Percentiles rank a stretch among this genome's conserved stretches.
These are phyloP conservation scores for Venturia carpophila DNA, from an alignment of 2,329 filamentous ascomycete species.

Conservation along the genomic window DNA sequence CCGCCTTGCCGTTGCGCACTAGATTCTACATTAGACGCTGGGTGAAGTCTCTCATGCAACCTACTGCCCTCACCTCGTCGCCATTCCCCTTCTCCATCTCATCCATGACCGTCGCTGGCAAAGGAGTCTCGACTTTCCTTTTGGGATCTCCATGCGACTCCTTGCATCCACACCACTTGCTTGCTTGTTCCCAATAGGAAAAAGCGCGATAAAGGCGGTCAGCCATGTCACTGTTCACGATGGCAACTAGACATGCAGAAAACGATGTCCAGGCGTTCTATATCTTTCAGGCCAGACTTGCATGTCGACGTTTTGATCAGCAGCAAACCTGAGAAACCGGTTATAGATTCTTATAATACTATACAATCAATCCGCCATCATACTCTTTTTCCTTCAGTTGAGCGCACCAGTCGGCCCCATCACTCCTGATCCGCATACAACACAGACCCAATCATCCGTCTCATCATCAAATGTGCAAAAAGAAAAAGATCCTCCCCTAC, in stretches of 20 bases:
- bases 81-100: not conserved
- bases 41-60: no score
- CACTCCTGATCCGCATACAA: not conserved
- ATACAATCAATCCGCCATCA: not conserved
- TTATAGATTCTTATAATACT: constrained; percentile 6
- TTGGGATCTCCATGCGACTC: not conserved
- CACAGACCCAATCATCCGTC: constrained; percentile 1
- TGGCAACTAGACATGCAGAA: not conserved
- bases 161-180: not conserved
- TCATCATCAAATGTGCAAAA: not conserved
- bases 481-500: not conserved
- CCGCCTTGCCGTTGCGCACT: not conserved
- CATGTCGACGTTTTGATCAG: not conserved
- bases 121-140: not conserved
- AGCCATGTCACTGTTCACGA: not conserved
- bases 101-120: not conserved
- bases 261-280: not conserved
- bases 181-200: not conserved
- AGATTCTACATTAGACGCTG: no score
- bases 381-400: not conserved
- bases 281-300: not conserved
- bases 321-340: not conserved
- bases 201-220: not conserved
- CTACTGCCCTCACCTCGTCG: no score
- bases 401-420: not conserved